Conservation (phyloP, 2,329 filamentous ascomycete genomes). For the Botrytis elliptica region DNA sequence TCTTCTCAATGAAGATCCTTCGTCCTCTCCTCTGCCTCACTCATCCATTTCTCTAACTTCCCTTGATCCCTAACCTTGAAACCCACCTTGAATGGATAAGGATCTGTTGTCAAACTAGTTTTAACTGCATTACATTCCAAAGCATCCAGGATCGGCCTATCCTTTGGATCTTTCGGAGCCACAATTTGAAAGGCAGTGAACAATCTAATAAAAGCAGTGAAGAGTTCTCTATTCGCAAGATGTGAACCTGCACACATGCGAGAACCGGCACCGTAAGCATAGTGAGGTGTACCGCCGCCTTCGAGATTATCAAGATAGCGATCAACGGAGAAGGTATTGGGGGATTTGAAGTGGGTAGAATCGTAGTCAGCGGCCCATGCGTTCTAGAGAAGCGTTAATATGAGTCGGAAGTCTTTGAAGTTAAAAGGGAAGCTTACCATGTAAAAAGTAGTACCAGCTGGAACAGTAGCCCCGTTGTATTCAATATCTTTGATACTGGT, state of each 20-base stretch:
- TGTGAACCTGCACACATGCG: conserved; percentile 64
- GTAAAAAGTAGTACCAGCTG: conserved; percentile 70
- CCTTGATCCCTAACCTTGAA: conserved; percentile 49
- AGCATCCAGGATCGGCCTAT: conserved; percentile 54
- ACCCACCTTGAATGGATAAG: conserved; percentile 61
- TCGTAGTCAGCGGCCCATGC: conserved; percentile 76
- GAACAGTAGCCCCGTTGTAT: conserved; percentile 66
- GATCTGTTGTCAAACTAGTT: conserved; percentile 59
- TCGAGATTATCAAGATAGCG: conserved; percentile 58
- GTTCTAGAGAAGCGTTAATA: conserved; percentile 48
- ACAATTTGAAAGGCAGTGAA: conserved; percentile 58
- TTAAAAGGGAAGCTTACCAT: conserved; percentile 5
- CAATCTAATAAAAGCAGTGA: conserved; percentile 57
- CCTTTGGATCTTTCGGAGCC: conserved; percentile 46
- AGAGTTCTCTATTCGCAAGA: conserved; percentile 62
- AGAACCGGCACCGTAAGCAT: conserved; percentile 61
- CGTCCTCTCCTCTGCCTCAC: conserved; percentile 40
- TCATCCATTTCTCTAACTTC: conserved; percentile 53
- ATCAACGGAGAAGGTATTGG: conserved; percentile 65
- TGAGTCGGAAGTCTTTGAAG: background rate
- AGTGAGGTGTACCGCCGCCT: conserved; percentile 58
- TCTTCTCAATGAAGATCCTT: conserved; percentile 21
- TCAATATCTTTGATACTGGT: conserved; percentile 70
- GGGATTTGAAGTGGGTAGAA: conserved; percentile 62
- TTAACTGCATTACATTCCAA: conserved; percentile 57